Evolutionary conservation across 1,139 yeast species (phyloP), one percentile per base, ranked within the genome.

Genomic region (Citeromyces hawaiiensis): DNA sequence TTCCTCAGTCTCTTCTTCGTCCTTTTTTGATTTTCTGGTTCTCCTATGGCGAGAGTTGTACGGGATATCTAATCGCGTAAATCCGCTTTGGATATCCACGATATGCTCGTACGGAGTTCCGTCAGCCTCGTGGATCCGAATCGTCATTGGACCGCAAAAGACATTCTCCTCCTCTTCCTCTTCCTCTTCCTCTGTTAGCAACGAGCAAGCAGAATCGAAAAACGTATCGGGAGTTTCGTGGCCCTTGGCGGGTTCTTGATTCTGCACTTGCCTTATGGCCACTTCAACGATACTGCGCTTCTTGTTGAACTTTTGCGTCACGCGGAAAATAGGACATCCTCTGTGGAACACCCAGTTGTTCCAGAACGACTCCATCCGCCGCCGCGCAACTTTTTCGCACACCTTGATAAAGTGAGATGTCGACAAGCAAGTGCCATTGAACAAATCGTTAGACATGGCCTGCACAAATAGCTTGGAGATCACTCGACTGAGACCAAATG

Each of bases 51-150:
- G 91, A 11, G 97, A 86, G 55, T 93, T 91, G 59, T 91, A 91
- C 52, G 86, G 97, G 37, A 93, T 86, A 53, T 93, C 98, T 39
- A 93, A 66, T 51, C 85, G 87, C 0, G 95, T 85, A 47, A 77
- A 76, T 2, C 76, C 73, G 43, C 88, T 97, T 51, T 86, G 85
- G 42, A 93, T 65, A 48, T 87, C 94, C 17, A 93, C 95, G 38
- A 93, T 91, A 55, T 93, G 99, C 53, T 93, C 99, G 53, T 93
- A 91, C 0, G 99, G 98, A 0, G 97, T 86, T n/a, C 98, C 98
- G 57, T 93, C 98, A 0, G 96, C 94, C 56, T 93, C 99, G 55
- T 93, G 98, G 36, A 93, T 88, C 52, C 98, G 68, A 35, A 93
- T 83, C 0, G 98, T 93, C 83, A 93, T 86, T 0, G 98, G 96